A percentile compares a stretch with the other conserved stretches of the same genome.
Evolutionary conservation across 2,329 filamentous ascomycete species (phyloP).

Genomic region (Pestalotiopsis sp.): DNA sequence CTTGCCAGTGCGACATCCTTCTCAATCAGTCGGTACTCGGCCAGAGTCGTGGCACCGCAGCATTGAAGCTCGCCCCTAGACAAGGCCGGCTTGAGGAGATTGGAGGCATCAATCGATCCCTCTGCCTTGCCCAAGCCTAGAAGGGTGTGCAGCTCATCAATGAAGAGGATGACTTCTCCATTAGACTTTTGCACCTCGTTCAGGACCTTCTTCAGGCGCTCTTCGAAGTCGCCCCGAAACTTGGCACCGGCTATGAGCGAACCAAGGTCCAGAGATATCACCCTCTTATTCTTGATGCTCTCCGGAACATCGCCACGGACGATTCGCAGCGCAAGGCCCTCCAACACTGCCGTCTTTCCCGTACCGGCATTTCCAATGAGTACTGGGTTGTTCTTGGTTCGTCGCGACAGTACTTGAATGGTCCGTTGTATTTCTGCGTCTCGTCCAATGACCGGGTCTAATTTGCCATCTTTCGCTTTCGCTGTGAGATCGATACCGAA

Average conservation of each 20-base stretch:
- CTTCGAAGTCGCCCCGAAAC: constrained; percentile 94
- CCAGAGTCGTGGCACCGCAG: constrained; percentile 90
- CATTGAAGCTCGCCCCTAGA: constrained; percentile 92
- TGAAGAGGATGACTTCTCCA: constrained; percentile 89
- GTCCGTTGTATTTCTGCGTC: constrained; percentile 91
- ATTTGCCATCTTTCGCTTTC: constrained; percentile 81
- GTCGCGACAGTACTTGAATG: constrained; percentile 88
- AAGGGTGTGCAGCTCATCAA: constrained; percentile 91
- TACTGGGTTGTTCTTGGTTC: constrained; percentile 96
- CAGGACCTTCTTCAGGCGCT: constrained; percentile 86
- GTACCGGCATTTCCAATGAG: constrained; percentile 91
- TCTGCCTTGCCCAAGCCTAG: constrained; percentile 93
- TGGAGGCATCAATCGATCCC: constrained; percentile 94
- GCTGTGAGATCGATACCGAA: constrained; percentile 90
- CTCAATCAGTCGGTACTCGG: constrained; percentile 91
- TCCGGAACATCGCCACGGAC: constrained; percentile 92
- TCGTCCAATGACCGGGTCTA: constrained; percentile 94
- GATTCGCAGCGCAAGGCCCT: constrained; percentile 88
- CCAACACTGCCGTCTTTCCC: constrained; percentile 91
- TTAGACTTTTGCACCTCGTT: constrained; percentile 89
- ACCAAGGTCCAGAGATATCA: constrained; percentile 85
- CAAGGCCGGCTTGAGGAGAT: constrained; percentile 91
- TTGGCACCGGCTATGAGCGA: constrained; percentile 95
- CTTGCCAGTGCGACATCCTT: constrained; percentile 93
- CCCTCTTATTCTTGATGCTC: constrained; percentile 91